Conservation (phyloP, 2,329 filamentous ascomycete genomes). For the Xylaria sp. region DNA sequence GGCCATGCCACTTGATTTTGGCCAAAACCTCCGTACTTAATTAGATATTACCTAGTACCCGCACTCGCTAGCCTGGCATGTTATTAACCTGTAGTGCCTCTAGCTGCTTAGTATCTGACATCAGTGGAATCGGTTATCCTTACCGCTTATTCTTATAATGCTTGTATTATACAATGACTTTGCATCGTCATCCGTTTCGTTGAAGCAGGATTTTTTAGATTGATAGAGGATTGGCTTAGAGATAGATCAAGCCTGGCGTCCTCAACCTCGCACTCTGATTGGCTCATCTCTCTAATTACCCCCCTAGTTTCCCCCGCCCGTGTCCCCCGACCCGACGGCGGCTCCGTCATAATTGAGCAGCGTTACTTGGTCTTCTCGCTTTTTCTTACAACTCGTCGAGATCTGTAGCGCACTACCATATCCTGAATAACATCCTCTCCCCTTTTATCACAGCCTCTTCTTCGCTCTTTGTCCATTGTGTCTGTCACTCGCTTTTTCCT, state of each 20-base stretch:
- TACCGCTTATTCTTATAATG: neutral
- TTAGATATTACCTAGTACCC: neutral
- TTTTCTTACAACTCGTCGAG: neutral
- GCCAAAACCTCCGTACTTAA: too few species aligned
- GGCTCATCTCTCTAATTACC: neutral
- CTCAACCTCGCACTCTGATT: neutral
- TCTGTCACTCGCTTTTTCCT: neutral
- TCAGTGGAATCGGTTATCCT: too few species aligned
- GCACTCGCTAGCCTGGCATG: neutral
- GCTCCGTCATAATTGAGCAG: neutral
- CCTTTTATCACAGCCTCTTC: neutral
- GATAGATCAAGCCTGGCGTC: neutral
- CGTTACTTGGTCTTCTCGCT: neutral
- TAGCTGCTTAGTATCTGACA: too few species aligned
- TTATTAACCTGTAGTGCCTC: too few species aligned
- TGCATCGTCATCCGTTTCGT: constrained; percentile 20
- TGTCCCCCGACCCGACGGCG: constrained; percentile 2
- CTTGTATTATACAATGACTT: neutral
- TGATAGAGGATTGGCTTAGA: neutral
- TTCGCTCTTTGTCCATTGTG: constrained; percentile 1
- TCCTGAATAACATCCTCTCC: neutral
- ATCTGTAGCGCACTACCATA: neutral
- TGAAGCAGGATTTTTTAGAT: constrained; percentile 11
- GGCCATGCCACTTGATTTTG: too few species aligned
- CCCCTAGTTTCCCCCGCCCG: too few species aligned